These are phyloP conservation scores for Macadamia tetraphylla DNA, from an alignment of 164 flowering plant genomes.

Conservation along the genomic window DNA sequence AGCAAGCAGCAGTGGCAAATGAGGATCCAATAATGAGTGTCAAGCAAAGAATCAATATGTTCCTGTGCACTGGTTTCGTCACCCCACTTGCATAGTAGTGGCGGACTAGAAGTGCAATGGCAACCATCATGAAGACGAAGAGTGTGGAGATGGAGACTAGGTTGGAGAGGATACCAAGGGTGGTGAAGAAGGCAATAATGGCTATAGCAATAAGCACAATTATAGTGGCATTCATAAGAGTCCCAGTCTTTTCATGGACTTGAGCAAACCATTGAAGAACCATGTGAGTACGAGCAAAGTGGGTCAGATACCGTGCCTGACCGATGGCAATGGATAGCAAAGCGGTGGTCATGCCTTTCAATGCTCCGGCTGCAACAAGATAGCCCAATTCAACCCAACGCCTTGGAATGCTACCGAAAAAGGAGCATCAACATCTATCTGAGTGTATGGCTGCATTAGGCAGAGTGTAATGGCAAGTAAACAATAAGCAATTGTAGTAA, in stretches of 20 bases:
- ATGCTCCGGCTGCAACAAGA: slow-evolving; percentile 43
- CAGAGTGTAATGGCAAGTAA: slow-evolving; percentile 38
- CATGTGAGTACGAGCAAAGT: slow-evolving; percentile 62
- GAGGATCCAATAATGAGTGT: slow-evolving; percentile 37
- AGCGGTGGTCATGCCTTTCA: slow-evolving; percentile 57
- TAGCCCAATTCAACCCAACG: slow-evolving; percentile 53
- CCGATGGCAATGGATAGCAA: slow-evolving; percentile 47
- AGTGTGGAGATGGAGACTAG: slow-evolving; percentile 57
- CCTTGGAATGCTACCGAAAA: slow-evolving; percentile 42
- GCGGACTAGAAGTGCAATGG: slow-evolving; percentile 48
- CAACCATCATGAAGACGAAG: slow-evolving; percentile 52
- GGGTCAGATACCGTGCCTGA: slow-evolving; percentile 62
- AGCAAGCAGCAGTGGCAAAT: slow-evolving; percentile 25
- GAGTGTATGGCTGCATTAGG: slow-evolving; percentile 40
- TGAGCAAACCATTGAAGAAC: slow-evolving; percentile 46
- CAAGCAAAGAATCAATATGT: slow-evolving; percentile 34
- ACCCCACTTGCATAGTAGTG: slow-evolving; percentile 41
- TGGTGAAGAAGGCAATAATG: slow-evolving; percentile 42
- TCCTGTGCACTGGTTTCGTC: slow-evolving; percentile 27
- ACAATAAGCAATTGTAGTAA: slow-evolving; percentile 37
- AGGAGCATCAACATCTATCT: slow-evolving; percentile 39
- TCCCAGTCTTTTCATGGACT: slow-evolving; percentile 38
- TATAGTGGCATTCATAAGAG: slow-evolving; percentile 61
- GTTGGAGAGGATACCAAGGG: slow-evolving; percentile 38
- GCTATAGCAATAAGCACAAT: slow-evolving; percentile 35